Percentiles rank a stretch among this genome's conserved stretches.
Conservation (phyloP, 2,329 filamentous ascomycete species). For the Bipolaris gigantea region DNA sequence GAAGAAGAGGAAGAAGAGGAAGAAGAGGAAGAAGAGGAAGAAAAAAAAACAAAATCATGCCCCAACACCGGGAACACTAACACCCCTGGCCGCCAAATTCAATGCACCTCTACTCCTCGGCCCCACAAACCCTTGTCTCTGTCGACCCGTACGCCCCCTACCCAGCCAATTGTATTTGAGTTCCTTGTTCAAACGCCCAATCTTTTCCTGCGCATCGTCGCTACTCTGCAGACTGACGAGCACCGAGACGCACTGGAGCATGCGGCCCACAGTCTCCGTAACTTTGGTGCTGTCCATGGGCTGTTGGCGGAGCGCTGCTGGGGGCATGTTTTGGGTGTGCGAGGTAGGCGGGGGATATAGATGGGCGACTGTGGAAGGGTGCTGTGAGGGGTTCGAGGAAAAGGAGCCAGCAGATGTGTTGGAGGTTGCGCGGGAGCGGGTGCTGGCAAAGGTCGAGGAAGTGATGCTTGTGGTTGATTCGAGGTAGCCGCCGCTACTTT, state of each 20-base stretch:
- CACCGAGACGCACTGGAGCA: conserved; percentile 95
- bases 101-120: conserved; percentile 19
- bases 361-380: conserved; percentile 3
- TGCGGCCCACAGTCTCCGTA: conserved; percentile 90
- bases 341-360: conserved; percentile 19
- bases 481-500: conserved; percentile 74
- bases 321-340: conserved; percentile 19
- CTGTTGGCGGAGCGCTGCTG: conserved; percentile 28
- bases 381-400: conserved; percentile 36
- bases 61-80: neutral
- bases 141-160: conserved; percentile 82
- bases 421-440: conserved; percentile 76
- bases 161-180: conserved; percentile 98
- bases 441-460: conserved; percentile 50
- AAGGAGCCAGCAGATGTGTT: conserved; percentile 68
- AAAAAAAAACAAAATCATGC: neutral
- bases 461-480: conserved; percentile 63
- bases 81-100: neutral
- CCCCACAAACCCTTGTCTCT: conserved; percentile 87
- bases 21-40: neutral
- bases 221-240: conserved; percentile 73
- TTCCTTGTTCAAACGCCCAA: conserved; percentile 81
- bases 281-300: conserved; percentile 67
- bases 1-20: too few species aligned
- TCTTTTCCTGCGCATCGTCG: conserved; percentile 74